These are phyloP conservation scores for Nicotiana noctiflora DNA, from an alignment of 257 asterid genomes.

Conservation along the genomic window DNA sequence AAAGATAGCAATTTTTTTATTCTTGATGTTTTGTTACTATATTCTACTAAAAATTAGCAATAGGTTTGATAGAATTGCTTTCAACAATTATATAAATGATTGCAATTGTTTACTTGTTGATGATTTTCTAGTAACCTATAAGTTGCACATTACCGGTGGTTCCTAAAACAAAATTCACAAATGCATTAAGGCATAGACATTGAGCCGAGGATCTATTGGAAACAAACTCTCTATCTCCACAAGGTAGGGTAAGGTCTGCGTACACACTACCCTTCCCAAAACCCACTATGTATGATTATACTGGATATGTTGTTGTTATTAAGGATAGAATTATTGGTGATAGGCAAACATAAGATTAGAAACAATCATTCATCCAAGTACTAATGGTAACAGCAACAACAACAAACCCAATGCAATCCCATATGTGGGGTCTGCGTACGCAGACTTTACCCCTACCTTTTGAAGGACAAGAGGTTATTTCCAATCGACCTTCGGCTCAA, in stretches of 20 bases:
- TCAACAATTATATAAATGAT: not conserved
- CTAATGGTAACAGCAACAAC: too few relatives aligned
- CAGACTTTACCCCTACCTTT: too few relatives aligned
- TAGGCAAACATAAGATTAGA: not conserved
- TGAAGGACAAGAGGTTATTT: too few relatives aligned
- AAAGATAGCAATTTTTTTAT: not conserved
- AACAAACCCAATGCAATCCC: too few relatives aligned
- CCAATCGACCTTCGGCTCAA: too few relatives aligned
- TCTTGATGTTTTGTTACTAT: not conserved
- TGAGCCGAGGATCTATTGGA: too few relatives aligned
- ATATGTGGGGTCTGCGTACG: too few relatives aligned
- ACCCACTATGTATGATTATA: too few relatives aligned
- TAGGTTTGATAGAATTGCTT: not conserved
- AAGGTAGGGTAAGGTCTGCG: too few relatives aligned
- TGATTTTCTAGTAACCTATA: not conserved
- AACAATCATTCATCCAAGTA: not conserved
- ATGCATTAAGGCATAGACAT: constrained; percentile 1
- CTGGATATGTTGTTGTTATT: too few relatives aligned
- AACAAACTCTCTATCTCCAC: too few relatives aligned
- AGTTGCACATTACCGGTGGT: not conserved
- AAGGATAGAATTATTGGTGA: not conserved
- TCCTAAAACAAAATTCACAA: not conserved
- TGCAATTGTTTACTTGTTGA: not conserved
- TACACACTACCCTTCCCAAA: too few relatives aligned
- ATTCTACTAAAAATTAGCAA: not conserved